Percentiles rank a stretch among this genome's conserved stretches.
These are phyloP conservation scores for Metschnikowia hibisci DNA, from an alignment of 805 yeast genomes.

Conservation along the genomic window DNA sequence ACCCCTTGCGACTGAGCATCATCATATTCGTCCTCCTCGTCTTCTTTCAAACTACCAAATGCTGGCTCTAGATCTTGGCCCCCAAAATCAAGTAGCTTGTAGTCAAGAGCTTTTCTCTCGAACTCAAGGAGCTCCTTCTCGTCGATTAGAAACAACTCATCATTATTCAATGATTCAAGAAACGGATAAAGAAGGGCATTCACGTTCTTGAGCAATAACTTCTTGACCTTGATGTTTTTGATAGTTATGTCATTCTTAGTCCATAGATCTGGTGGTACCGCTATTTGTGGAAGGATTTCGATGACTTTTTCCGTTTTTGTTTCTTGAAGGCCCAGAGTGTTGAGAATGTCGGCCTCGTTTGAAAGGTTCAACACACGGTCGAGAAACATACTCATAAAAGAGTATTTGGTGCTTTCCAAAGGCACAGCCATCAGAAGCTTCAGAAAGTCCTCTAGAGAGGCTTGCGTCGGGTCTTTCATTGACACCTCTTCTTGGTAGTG, in stretches of 20 bases:
- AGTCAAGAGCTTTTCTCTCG: slow-evolving; percentile 31
- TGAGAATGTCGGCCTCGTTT: slow-evolving; percentile 16
- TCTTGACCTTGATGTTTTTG: slow-evolving; percentile 30
- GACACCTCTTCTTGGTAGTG: background rate
- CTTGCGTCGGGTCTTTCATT: background rate
- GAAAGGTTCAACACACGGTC: slow-evolving; percentile 23
- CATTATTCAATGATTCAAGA: slow-evolving; percentile 11
- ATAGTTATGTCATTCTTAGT: slow-evolving; percentile 27
- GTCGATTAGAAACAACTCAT: slow-evolving; percentile 21
- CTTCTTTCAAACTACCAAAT: slow-evolving; percentile 9
- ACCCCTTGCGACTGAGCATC: slow-evolving; percentile 2
- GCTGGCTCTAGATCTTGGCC: slow-evolving; percentile 2
- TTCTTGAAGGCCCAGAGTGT: slow-evolving; percentile 1
- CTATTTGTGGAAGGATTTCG: slow-evolving; percentile 32
- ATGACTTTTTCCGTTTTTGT: slow-evolving; percentile 3
- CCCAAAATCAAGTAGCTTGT: slow-evolving; percentile 22
- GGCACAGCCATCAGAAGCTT: slow-evolving; percentile 26
- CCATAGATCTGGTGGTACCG: slow-evolving; percentile 39
- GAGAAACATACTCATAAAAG: slow-evolving; percentile 25
- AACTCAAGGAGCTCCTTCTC: slow-evolving; percentile 27
- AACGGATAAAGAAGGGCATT: slow-evolving; percentile 23
- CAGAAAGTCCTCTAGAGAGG: slow-evolving; percentile 15
- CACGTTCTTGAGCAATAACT: slow-evolving; percentile 29
- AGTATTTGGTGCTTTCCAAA: slow-evolving; percentile 24
- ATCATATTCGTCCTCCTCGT: slow-evolving; percentile 11